Evolutionary conservation across 202 grass and related monocot species (phyloP).

Genomic region (Schoenoplectus triqueter): DNA sequence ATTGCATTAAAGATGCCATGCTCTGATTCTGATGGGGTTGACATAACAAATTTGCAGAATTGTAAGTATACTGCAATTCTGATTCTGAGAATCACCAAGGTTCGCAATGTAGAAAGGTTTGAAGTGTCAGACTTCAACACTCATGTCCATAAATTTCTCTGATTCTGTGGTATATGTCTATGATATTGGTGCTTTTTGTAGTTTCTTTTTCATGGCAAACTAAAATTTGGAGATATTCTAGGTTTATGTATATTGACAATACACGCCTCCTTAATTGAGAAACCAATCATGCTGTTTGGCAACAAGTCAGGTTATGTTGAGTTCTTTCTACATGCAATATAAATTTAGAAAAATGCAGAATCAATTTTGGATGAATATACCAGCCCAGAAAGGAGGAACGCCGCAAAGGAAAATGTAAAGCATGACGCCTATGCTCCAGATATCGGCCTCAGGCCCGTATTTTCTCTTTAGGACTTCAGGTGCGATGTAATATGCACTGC

Average conservation of each 20-base stretch:
- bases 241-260: background rate
- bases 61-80: background rate
- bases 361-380: constrained; percentile 30
- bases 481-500: constrained; percentile 89
- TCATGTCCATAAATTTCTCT: background rate
- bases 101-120: background rate
- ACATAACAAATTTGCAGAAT: background rate
- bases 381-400: constrained; percentile 85
- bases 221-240: background rate
- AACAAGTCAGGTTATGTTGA: background rate
- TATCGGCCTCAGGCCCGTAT: constrained; percentile 78
- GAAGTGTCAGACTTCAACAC: background rate
- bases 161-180: background rate
- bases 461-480: constrained; percentile 80
- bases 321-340: background rate
- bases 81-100: background rate
- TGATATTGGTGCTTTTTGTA: background rate
- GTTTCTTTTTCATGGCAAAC: constrained; percentile 4
- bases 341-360: background rate
- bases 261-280: background rate
- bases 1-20: constrained; percentile 89
- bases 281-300: background rate
- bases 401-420: constrained; percentile 96
- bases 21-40: constrained; percentile 53
- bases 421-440: constrained; percentile 94